Evolutionary conservation across 495 filamentous ascomycete species (phyloP), one percentile per base, ranked within the genome.

Genomic region (Xylaria palmicola): DNA sequence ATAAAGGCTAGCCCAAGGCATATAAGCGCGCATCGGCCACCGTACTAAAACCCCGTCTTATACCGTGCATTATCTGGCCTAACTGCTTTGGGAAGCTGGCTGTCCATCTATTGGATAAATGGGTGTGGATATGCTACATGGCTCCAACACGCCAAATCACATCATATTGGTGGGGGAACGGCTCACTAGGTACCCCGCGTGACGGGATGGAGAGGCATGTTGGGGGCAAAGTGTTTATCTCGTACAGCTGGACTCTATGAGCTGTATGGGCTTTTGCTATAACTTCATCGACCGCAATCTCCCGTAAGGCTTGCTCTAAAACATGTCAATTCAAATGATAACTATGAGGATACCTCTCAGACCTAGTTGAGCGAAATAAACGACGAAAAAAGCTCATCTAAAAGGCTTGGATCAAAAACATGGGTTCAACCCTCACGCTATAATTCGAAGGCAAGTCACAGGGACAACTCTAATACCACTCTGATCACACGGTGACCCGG

Each of bases 81-180:
- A 54, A 54, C 51, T 26, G 7, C 10, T 29, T 54, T 37, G 6
- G 29, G 51, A 29, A 39, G 22, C 51, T 39, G 6, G 3, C 15
- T 17, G 24, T 19, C 12, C 0, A 1, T 40, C 36, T 40, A 54
- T 54, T 54, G 22, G 51, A 41, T 9, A 6, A 26, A 15, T 22
- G 32, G 36, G 10, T 40, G 34, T 37, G n/a, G 51, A 7, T 20
- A 17, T 27, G 41, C 17, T 19, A 22, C 17, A 44, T n/a, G 41
- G 19, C 19, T 8, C 17, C 15, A 40, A n/a, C 39, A 13, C 36
- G 9, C 51, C 51, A 54, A 40, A 54, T 54, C 29, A n/a, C 51
- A 54, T 8, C 51, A 54, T 54, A 39, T 29, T 26, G 24, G 36
- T 40, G 51, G 30, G 22, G 51, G 39, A 54, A 41, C 50, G 40